Evolutionary conservation across 2,329 filamentous ascomycete species (phyloP).

Genomic region (Claviceps humidiphila): DNA sequence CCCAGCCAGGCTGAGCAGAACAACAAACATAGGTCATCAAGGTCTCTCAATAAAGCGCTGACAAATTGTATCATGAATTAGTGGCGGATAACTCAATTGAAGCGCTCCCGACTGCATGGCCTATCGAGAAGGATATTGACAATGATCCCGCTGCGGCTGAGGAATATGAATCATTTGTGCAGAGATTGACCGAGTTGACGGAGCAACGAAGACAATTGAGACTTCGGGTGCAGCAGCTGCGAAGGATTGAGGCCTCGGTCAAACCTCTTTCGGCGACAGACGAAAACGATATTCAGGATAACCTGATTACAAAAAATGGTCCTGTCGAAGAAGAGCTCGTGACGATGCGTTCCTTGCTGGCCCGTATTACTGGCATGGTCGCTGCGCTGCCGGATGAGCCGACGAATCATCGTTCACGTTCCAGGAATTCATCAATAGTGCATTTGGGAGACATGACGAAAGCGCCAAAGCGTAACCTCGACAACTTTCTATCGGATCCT

Average conservation of each 20-base stretch:
- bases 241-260: constrained; percentile 35
- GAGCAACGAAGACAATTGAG: constrained; percentile 19
- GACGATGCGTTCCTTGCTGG: constrained; percentile 50
- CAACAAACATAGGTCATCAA: no score
- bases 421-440: constrained; percentile 9
- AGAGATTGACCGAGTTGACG: constrained; percentile 36
- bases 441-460: constrained; percentile 23
- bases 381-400: constrained; percentile 20
- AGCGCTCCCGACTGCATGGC: constrained; percentile 34
- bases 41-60: no score
- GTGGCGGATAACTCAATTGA: constrained; percentile 30
- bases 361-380: constrained; percentile 43
- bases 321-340: constrained; percentile 53
- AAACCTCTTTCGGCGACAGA: constrained; percentile 23
- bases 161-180: constrained; percentile 37
- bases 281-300: constrained; percentile 41
- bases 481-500: constrained; percentile 23
- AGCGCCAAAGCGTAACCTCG: constrained; percentile 29
- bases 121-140: constrained; percentile 22
- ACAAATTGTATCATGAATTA: constrained; percentile 8
- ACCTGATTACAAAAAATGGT: constrained; percentile 51
- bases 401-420: constrained; percentile 1
- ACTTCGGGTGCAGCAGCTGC: constrained; percentile 33
- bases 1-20: no score
- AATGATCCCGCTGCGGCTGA: constrained; percentile 32